A percentile compares a stretch with the other conserved stretches of the same genome.
Conservation (phyloP, 2,329 filamentous ascomycete genomes). For the Metarhizium sp. region DNA sequence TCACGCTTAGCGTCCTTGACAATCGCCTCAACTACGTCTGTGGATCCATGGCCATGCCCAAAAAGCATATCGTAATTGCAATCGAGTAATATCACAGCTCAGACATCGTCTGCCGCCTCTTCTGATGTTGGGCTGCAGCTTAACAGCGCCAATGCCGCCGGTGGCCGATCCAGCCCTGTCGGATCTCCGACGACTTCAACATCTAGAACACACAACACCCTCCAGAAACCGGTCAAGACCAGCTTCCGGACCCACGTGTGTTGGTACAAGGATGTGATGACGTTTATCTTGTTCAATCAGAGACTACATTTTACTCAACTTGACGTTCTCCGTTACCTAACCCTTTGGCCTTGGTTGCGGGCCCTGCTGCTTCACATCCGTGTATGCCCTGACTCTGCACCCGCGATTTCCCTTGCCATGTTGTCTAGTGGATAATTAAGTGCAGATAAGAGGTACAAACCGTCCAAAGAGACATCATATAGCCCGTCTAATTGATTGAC, state of each 20-base stretch:
- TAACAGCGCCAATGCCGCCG: neutral
- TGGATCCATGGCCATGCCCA: neutral
- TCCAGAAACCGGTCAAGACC: neutral
- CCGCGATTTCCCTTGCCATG: neutral
- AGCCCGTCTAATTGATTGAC: constrained; percentile 35
- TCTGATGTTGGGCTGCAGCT: neutral
- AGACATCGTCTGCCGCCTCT: neutral
- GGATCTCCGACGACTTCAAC: constrained; percentile 2
- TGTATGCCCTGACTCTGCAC: neutral
- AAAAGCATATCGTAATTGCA: neutral
- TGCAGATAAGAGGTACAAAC: neutral
- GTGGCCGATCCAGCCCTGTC: constrained; percentile 1
- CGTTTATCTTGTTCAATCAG: neutral
- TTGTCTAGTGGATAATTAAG: neutral
- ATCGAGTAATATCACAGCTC: neutral
- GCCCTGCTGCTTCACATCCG: neutral
- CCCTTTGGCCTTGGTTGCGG: neutral
- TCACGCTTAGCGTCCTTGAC: neutral
- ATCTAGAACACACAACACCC: neutral
- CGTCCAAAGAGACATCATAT: neutral
- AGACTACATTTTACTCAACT: neutral
- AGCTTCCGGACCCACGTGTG: neutral
- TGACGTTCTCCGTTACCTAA: neutral
- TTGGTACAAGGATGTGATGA: neutral
- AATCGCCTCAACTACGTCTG: neutral